phyloP scores from a whole-genome alignment of 345 rosid genomes.

The Eucalyptus erythrocorys region DNA sequence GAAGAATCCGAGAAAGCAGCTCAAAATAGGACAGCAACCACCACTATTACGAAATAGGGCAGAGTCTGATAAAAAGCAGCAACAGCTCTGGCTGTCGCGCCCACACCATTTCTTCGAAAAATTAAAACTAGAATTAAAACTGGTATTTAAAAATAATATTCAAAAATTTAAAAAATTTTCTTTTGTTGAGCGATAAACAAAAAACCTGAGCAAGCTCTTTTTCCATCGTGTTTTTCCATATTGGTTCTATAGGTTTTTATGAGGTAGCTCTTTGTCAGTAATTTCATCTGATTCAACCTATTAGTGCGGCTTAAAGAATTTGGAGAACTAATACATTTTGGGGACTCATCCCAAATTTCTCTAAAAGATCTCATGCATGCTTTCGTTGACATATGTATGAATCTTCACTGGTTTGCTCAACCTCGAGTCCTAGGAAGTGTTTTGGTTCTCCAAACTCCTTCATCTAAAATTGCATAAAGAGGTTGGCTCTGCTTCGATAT shows the following conservation, averaged over 20 bases:
- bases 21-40: neutral
- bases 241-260: neutral
- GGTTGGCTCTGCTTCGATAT: neutral
- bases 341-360: neutral
- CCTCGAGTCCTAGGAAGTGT: neutral
- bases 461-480: neutral
- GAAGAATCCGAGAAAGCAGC: neutral
- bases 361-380: neutral
- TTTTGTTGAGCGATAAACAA: too few relatives aligned
- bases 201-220: neutral
- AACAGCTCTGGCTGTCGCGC: neutral
- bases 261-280: neutral
- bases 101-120: neutral
- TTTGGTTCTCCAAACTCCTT: neutral
- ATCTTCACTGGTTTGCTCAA: neutral
- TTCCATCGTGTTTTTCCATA: neutral
- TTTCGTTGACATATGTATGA: too few relatives aligned
- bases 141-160: too few relatives aligned
- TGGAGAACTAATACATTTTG: neutral
- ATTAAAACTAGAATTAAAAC: too few relatives aligned
- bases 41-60: neutral
- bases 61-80: neutral
- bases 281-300: neutral
- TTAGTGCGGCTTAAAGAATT: neutral
- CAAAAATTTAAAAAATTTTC: neutral